Evolutionary conservation across 2,329 filamentous ascomycete genomes (phyloP), one percentile per base, ranked within the genome.

Genomic region (Monosporascus sp.): DNA sequence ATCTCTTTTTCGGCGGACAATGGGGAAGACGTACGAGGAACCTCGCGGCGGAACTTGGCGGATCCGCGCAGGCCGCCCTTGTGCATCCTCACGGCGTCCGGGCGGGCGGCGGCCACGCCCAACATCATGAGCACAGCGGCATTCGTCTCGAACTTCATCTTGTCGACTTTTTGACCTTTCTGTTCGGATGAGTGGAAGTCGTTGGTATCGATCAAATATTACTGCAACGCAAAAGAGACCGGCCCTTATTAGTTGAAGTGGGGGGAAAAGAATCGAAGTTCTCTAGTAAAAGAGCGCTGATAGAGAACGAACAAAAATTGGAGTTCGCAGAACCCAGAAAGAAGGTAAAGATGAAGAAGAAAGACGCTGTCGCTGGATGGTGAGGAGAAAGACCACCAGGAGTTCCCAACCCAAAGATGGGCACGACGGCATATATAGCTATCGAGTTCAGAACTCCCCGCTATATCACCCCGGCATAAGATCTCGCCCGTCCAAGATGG

Each of bases 251-350:
- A 46, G 40, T 43, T 20, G 8, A 24, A 46, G 43, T 27, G 3
- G 43, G 3, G 22, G 43, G 3, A 11, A 19, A 46, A 46, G 31
- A 7, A 27, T 27, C 43, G 43, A 46, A 19, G 14, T 14, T 19
- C 16, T 24, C 19, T 46, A 19, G 38, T 8, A 38, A 55, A 65
- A 62, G 64, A 66, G 53, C 51, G 64, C 61, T 53, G 47, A 27
- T 44, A 56, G 59, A 61, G 60, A 31, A 46, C 48, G 47, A 56
- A 49, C 16, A 37, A 47, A 47, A 40, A 63, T 43, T 53, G 49
- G 59, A 66, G 66, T 68, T 67, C 65, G 53, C 66, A 67, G 66
- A 68, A 67, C 66, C 66, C 22, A 46, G 50, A 67, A 64, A 64
- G 65, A 67, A 66, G 50, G 61, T 60, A 62, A 60, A 45, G 59